Evolutionary conservation across 2,329 filamentous ascomycete genomes (phyloP).

Genomic region (Reticulascus tulasneorum): DNA sequence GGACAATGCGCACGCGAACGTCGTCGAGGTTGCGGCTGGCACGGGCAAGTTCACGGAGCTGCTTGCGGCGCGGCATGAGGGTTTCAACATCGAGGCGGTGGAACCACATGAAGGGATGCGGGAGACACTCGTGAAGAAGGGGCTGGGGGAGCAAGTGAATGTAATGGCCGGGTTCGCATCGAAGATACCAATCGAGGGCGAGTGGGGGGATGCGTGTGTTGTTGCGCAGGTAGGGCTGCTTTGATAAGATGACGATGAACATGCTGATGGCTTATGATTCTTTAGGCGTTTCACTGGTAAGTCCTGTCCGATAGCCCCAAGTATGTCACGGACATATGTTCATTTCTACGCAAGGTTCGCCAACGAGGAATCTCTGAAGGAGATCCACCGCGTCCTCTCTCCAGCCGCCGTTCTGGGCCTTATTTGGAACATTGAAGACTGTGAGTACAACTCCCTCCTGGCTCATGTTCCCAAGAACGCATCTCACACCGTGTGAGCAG

Average conservation of each 20-base stretch:
- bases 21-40: conserved; percentile 64
- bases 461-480: conserved; percentile 4
- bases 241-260: neutral
- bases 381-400: conserved; percentile 64
- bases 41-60: conserved; percentile 68
- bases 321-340: neutral
- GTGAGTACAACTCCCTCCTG: conserved; percentile 36
- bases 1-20: conserved; percentile 37
- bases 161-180: conserved; percentile 56
- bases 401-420: conserved; percentile 58
- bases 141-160: conserved; percentile 48
- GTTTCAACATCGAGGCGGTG: conserved; percentile 57
- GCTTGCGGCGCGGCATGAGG: conserved; percentile 54
- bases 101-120: conserved; percentile 66
- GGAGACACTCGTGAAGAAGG: conserved; percentile 54
- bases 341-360: conserved; percentile 54
- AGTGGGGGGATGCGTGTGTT: conserved; percentile 61
- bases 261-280: conserved; percentile 8
- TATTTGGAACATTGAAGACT: conserved; percentile 74
- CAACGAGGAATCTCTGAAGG: conserved; percentile 54
- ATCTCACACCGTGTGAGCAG: conserved; percentile 31
- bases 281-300: conserved; percentile 55
- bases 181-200: conserved; percentile 50
- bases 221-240: conserved; percentile 55
- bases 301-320: conserved; percentile 11